Evolutionary conservation across 1,284 basidiomycete genomes (phyloP).

Genomic region (Mycena citricolor): DNA sequence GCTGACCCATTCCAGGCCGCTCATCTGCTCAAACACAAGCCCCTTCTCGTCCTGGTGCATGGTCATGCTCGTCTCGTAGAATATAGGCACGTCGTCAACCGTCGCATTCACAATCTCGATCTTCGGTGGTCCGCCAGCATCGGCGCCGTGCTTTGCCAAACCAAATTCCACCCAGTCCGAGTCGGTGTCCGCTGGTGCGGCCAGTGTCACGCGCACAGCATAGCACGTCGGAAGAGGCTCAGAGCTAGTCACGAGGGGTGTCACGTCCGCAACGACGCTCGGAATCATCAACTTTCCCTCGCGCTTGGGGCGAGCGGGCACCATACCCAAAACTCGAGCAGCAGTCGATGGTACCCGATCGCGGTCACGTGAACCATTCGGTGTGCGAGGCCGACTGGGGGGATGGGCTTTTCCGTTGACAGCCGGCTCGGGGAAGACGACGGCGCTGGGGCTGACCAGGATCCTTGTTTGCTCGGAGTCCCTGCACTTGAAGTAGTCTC

Average conservation of each 20-base stretch:
- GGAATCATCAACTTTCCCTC: slow-evolving; percentile 65
- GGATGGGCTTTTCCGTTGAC: slow-evolving; percentile 23
- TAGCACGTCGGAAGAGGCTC: slow-evolving; percentile 45
- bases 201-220: slow-evolving; percentile 56
- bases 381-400: slow-evolving; percentile 35
- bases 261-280: slow-evolving; percentile 52
- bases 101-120: slow-evolving; percentile 59
- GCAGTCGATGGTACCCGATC: slow-evolving; percentile 20
- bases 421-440: slow-evolving; percentile 18
- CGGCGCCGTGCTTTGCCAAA: slow-evolving; percentile 45
- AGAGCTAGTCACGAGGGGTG: slow-evolving; percentile 40
- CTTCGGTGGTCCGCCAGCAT: slow-evolving; percentile 34
- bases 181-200: slow-evolving; percentile 54
- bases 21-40: slow-evolving; percentile 48
- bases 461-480: slow-evolving; percentile 14
- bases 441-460: slow-evolving; percentile 20
- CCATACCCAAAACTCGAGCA: slow-evolving; percentile 25
- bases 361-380: slow-evolving; percentile 25
- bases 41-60: slow-evolving; percentile 40
- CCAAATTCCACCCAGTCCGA: slow-evolving; percentile 78
- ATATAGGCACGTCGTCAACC: slow-evolving; percentile 63
- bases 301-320: slow-evolving; percentile 39
- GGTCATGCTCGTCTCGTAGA: slow-evolving; percentile 49
- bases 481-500: slow-evolving; percentile 17
- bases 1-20: slow-evolving; percentile 56